phyloP scores from a whole-genome alignment of 2,329 filamentous ascomycete genomes.

The Fusarium sp. region DNA sequence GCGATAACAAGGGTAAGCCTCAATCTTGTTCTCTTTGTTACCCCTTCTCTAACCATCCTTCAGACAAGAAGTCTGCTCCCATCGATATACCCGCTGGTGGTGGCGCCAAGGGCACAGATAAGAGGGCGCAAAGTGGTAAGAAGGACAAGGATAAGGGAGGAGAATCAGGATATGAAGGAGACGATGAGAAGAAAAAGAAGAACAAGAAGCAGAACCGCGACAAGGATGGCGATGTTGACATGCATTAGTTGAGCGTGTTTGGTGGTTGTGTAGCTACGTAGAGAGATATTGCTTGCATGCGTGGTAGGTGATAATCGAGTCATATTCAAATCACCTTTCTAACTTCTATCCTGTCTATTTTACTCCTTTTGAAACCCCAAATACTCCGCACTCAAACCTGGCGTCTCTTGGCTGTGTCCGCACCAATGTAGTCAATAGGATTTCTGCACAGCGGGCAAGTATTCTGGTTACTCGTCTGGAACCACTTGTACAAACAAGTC shows the following conservation, averaged over 20 bases:
- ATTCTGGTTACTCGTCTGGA: slow-evolving; percentile 90
- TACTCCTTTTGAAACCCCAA: neutral
- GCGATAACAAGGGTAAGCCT: neutral
- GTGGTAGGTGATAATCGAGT: neutral
- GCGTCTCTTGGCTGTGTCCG: slow-evolving; percentile 55
- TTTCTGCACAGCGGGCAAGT: slow-evolving; percentile 95
- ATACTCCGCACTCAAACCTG: slow-evolving; percentile 34
- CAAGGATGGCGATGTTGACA: neutral
- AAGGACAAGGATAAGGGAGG: neutral
- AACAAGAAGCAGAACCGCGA: neutral
- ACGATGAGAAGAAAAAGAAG: slow-evolving; percentile 8
- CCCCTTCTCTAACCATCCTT: neutral
- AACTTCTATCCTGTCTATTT: slow-evolving; percentile 6
- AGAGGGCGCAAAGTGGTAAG: neutral
- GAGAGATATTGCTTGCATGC: neutral
- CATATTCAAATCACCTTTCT: slow-evolving; percentile 14
- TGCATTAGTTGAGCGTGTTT: neutral
- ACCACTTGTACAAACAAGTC: slow-evolving; percentile 95
- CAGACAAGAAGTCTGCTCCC: slow-evolving; percentile 8
- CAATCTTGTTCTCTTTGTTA: fast-evolving
- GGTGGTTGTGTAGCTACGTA: neutral
- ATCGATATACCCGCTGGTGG: neutral
- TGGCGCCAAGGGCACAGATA: neutral
- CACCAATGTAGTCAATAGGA: slow-evolving; percentile 74
- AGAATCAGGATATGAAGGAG: slow-evolving; percentile 8